phyloP scores from a whole-genome alignment of 257 asterid species.

The Jaltomata sinuosa region DNA sequence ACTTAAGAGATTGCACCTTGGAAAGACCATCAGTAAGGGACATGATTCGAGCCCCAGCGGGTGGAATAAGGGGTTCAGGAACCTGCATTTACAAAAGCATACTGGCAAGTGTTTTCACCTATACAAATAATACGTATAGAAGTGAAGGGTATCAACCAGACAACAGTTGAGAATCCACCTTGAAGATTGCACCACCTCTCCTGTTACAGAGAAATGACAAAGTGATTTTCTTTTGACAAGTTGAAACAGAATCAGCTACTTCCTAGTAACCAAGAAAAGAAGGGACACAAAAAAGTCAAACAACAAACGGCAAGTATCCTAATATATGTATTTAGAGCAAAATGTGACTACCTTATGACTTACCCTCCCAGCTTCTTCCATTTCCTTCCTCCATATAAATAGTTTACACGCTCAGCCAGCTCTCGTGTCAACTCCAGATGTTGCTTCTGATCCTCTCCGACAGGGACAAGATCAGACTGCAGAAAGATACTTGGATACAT shows the following conservation, averaged over 20 bases:
- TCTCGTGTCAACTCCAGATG: constrained; percentile 94
- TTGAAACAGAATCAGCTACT: constrained; percentile 11
- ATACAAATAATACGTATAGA: background rate
- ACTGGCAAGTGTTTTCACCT: constrained; percentile 12
- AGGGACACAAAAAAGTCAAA: constrained; percentile 13
- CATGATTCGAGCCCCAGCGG: constrained; percentile 98
- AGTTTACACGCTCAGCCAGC: constrained; percentile 83
- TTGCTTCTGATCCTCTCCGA: constrained; percentile 98
- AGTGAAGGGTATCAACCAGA: constrained; percentile 10
- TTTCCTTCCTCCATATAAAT: constrained; percentile 87
- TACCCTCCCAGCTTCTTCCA: constrained; percentile 99
- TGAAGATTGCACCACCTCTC: constrained; percentile 85
- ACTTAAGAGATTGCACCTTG: constrained; percentile 44
- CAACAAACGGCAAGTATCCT: background rate
- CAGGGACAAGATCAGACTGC: constrained; percentile 99
- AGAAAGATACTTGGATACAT: constrained; percentile 18
- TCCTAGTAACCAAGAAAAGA: constrained; percentile 13
- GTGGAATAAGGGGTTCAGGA: constrained; percentile 94
- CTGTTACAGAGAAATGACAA: constrained; percentile 27
- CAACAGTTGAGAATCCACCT: constrained; percentile 42
- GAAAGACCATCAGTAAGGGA: constrained; percentile 98
- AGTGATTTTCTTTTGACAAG: constrained; percentile 1
- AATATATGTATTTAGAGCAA: background rate
- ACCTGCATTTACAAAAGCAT: constrained; percentile 43
- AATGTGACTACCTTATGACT: constrained; percentile 10